Evolutionary conservation across 768 basidiomycete species (phyloP).

Genomic region (Phanerodontia chrysosporium): DNA sequence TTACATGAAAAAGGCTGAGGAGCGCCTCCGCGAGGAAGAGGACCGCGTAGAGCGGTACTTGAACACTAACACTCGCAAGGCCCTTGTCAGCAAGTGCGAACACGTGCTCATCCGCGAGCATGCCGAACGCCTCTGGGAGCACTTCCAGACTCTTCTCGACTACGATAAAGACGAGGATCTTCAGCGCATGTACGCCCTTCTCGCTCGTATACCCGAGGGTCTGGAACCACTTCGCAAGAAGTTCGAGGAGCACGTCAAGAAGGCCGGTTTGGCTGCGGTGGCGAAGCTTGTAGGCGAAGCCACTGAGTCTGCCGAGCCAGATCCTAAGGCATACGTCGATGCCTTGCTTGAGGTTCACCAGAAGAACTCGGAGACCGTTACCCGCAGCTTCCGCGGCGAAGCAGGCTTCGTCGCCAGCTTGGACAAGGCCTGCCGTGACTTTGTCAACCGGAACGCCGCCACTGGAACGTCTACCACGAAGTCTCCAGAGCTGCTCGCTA

Average conservation of each 20-base stretch:
- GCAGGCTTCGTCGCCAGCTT: slow-evolving; percentile 90
- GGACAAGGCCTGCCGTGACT: slow-evolving; percentile 93
- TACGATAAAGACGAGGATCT: slow-evolving; percentile 94
- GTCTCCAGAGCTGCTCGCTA: slow-evolving; percentile 89
- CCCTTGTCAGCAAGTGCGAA: slow-evolving; percentile 81
- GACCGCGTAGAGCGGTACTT: slow-evolving; percentile 93
- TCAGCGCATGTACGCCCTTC: slow-evolving; percentile 90
- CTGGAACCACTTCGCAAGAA: slow-evolving; percentile 86
- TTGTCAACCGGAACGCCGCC: slow-evolving; percentile 89
- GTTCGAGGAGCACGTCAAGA: slow-evolving; percentile 95
- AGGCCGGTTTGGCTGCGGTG: slow-evolving; percentile 78
- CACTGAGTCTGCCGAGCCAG: slow-evolving; percentile 55
- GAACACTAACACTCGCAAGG: slow-evolving; percentile 82
- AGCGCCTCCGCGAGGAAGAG: slow-evolving; percentile 89
- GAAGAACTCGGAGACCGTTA: slow-evolving; percentile 88
- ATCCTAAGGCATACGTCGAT: slow-evolving; percentile 94
- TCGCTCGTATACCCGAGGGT: slow-evolving; percentile 86
- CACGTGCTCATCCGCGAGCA: slow-evolving; percentile 88
- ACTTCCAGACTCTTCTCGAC: slow-evolving; percentile 85
- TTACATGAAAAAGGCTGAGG: slow-evolving; percentile 93
- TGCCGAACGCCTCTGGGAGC: slow-evolving; percentile 82
- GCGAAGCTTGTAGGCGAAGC: slow-evolving; percentile 62
- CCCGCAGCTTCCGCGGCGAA: slow-evolving; percentile 86
- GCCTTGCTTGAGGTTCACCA: slow-evolving; percentile 86
- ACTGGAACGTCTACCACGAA: slow-evolving; percentile 81